Percentiles rank a stretch among this genome's conserved stretches.
These are phyloP conservation scores for Fusarium graminum DNA, from an alignment of 2,329 filamentous ascomycete species.

Conservation along the genomic window DNA sequence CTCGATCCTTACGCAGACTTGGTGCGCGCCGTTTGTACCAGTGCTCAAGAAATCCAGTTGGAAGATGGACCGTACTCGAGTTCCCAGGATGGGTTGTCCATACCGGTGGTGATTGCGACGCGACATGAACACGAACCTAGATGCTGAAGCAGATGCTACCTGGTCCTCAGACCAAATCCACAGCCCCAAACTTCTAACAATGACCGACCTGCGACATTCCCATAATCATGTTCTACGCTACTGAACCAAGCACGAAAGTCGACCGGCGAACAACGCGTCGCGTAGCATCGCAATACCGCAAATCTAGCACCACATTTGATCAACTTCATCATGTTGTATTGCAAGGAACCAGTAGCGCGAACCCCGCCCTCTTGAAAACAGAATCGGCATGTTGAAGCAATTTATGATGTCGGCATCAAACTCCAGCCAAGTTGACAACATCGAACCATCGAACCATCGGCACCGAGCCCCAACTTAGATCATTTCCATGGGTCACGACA, in stretches of 20 bases:
- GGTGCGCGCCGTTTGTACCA: too few relatives aligned
- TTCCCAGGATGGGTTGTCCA: too few relatives aligned
- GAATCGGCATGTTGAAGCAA: background rate
- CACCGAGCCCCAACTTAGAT: background rate
- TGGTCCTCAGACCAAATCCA: background rate
- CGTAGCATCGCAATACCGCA: background rate
- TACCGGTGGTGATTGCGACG: too few relatives aligned
- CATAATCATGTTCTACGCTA: background rate
- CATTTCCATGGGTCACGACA: too few relatives aligned
- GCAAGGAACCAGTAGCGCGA: background rate
- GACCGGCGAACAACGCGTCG: background rate
- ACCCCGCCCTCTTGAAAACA: background rate
- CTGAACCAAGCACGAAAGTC: background rate
- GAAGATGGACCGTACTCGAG: too few relatives aligned
- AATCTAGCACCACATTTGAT: background rate
- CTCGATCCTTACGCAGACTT: too few relatives aligned
- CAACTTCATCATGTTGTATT: background rate
- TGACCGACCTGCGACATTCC: background rate
- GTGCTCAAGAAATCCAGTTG: too few relatives aligned
- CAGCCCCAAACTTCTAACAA: background rate
- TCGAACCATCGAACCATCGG: background rate
- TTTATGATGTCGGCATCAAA: background rate
- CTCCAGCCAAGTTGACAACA: background rate
- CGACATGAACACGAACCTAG: too few relatives aligned
- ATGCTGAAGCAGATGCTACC: too few relatives aligned